A percentile compares a stretch with the other conserved stretches of the same genome.
Evolutionary conservation across 1,284 basidiomycete genomes (phyloP).

Genomic region (Ustilago sp.): DNA sequence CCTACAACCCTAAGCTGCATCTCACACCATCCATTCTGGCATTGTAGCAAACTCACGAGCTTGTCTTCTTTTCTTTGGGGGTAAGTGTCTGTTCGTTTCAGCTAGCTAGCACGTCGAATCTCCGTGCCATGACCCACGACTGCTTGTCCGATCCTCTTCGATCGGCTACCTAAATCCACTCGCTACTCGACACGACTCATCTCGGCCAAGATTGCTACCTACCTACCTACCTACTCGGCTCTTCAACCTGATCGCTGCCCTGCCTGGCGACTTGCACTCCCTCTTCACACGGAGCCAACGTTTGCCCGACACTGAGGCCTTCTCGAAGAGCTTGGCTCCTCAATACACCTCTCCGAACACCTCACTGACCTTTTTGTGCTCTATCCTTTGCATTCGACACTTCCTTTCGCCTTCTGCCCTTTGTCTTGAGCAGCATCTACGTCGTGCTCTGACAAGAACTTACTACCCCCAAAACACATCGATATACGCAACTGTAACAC

Average conservation of each 20-base stretch:
- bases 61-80: neutral
- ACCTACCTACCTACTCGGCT: neutral
- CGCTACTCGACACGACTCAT: neutral
- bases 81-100: conserved; percentile 12
- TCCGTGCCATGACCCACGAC: neutral
- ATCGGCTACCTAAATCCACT: neutral
- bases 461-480: neutral
- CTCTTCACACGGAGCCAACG: neutral
- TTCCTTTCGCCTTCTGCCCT: neutral
- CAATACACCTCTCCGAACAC: neutral
- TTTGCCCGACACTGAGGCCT: neutral
- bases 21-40: conserved; percentile 16
- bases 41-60: conserved; percentile 4
- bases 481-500: conserved; percentile 25
- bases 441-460: conserved; percentile 18
- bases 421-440: conserved; percentile 12
- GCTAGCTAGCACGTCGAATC: neutral
- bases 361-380: conserved; percentile 6
- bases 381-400: no score
- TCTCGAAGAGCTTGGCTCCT: neutral
- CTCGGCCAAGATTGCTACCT: neutral
- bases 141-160: neutral
- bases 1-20: neutral
- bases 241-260: neutral
- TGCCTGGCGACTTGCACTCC: neutral